Percentiles rank a stretch among this genome's conserved stretches.
Evolutionary conservation across 352 stramenopile species (phyloP).

Genomic region (Phytophthora ohioensis): DNA sequence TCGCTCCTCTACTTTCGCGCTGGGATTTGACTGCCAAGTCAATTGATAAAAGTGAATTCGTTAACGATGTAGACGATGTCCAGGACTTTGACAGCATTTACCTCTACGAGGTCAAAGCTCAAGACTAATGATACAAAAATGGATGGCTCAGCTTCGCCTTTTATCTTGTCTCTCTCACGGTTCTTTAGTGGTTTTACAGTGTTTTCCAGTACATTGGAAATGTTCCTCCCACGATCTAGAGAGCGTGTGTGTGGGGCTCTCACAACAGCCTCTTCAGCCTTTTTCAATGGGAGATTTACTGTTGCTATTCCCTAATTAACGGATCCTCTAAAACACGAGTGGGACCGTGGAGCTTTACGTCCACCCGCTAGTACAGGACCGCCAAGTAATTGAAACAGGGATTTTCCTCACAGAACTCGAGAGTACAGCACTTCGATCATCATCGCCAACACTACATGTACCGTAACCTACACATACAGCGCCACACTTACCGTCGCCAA

Average conservation of each 20-base stretch:
- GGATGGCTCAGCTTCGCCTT: slow-evolving; percentile 84
- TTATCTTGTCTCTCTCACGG: slow-evolving; percentile 55
- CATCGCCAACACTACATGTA: slow-evolving; percentile 27
- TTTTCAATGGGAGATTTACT: slow-evolving; percentile 36
- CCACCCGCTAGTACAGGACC: slow-evolving; percentile 20
- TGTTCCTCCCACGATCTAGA: slow-evolving; percentile 56
- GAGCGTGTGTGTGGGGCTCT: slow-evolving; percentile 42
- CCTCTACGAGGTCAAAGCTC: slow-evolving; percentile 58
- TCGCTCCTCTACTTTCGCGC: slow-evolving; percentile 60
- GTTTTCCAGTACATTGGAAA: slow-evolving; percentile 8
- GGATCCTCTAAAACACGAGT: slow-evolving; percentile 10
- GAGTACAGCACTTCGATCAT: slow-evolving; percentile 35
- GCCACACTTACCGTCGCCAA: neutral
- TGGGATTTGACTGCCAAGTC: slow-evolving; percentile 52
- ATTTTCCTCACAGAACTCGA: slow-evolving; percentile 37
- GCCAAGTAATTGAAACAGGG: slow-evolving; percentile 14
- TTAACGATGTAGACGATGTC: slow-evolving; percentile 14
- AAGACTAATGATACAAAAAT: slow-evolving; percentile 14
- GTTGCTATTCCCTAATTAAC: slow-evolving; percentile 22
- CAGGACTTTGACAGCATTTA: slow-evolving; percentile 60
- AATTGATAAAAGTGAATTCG: slow-evolving; percentile 47
- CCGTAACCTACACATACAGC: neutral
- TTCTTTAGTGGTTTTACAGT: slow-evolving; percentile 13
- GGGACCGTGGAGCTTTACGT: slow-evolving; percentile 31
- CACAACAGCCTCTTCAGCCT: slow-evolving; percentile 53